Percentiles rank a stretch among this genome's conserved stretches.
These are phyloP conservation scores for Bacterosira constricta DNA, from an alignment of 108 stramenopile genomes.

Conservation along the genomic window DNA sequence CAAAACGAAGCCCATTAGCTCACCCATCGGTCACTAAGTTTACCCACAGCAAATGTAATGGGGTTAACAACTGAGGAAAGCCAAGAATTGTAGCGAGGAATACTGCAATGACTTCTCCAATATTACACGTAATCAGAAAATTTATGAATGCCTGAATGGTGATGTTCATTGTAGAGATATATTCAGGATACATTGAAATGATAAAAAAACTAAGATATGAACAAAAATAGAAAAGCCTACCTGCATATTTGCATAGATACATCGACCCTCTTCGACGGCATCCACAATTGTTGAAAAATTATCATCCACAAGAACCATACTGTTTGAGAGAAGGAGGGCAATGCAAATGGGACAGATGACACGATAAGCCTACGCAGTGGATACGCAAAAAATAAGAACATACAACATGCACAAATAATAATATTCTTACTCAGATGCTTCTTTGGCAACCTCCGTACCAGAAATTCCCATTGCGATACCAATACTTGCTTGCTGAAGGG, in stretches of 20 bases:
- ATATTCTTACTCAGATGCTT: slow-evolving; percentile 51
- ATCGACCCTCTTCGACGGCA: slow-evolving; percentile 95
- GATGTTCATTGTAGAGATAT: no score
- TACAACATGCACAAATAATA: not conserved
- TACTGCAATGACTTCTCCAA: slow-evolving; percentile 95
- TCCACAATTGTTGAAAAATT: slow-evolving; percentile 96
- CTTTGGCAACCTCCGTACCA: slow-evolving; percentile 84
- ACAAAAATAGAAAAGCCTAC: no score
- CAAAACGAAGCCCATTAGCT: no score
- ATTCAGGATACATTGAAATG: no score
- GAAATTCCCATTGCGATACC: slow-evolving; percentile 95
- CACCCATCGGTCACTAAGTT: slow-evolving; percentile 98
- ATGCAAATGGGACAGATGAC: no score
- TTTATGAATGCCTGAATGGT: slow-evolving; percentile 99
- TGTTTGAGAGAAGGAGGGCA: no score
- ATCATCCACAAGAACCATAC: slow-evolving; percentile 95
- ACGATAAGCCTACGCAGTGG: no score
- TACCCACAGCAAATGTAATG: slow-evolving; percentile 94
- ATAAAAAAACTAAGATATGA: no score
- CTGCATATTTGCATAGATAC: slow-evolving; percentile 98
- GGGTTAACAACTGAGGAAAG: slow-evolving; percentile 93
- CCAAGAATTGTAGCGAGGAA: slow-evolving; percentile 91
- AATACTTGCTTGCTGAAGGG: slow-evolving; percentile 97
- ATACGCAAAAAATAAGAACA: not conserved
- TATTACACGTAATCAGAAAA: slow-evolving; percentile 97